Conservation (phyloP, 352 stramenopile genomes). For the Phytophthora sojae region DNA sequence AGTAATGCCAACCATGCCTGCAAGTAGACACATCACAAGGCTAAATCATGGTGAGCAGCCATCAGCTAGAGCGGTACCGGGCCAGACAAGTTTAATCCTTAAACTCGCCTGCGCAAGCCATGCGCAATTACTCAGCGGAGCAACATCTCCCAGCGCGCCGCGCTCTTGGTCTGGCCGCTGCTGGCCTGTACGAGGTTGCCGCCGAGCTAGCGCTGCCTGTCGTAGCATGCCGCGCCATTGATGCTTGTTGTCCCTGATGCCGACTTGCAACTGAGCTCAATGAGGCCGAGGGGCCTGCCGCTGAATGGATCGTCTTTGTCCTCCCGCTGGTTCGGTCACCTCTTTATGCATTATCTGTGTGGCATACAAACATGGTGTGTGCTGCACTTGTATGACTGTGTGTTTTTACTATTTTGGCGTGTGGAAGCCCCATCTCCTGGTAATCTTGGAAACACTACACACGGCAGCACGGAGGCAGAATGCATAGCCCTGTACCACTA, state of each 20-base stretch:
- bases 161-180: neutral
- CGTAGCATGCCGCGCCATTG: neutral
- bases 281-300: no score
- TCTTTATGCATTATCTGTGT: neutral
- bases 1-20: no score
- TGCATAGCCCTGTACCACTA: no score
- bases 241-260: no score
- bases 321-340: neutral
- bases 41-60: neutral
- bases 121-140: no score
- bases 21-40: no score
- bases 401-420: neutral
- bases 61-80: conserved; percentile 3
- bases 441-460: no score
- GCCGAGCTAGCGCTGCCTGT: neutral
- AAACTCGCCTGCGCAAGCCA: neutral
- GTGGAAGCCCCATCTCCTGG: no score
- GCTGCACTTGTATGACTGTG: neutral
- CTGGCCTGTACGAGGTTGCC: neutral
- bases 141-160: no score
- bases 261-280: neutral
- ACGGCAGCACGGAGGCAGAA: no score
- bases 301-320: neutral
- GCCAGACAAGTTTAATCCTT: no score
- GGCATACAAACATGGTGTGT: neutral